phyloP scores from a whole-genome alignment of 129 eudicot species.

The Helianthus annuus region HanXRQr2.0-SUNRISE NC_035436.2:171980491-171980990 shows the following conservation, averaged over 20 bases:
- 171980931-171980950: not conserved
- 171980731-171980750: not conserved
- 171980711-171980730: not conserved
- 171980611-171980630: constrained; percentile 69
- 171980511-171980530: not conserved
- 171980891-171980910: not conserved
- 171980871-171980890: not conserved
- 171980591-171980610: constrained; percentile 40
- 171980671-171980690: constrained; percentile 81
- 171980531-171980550: not conserved
- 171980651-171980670: constrained; percentile 67
- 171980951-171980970: not conserved
- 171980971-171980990: too few relatives aligned
- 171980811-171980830: constrained; percentile 76
- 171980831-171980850: constrained; percentile 24
- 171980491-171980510: not conserved
- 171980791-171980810: constrained; percentile 95
- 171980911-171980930: too few relatives aligned
- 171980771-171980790: constrained; percentile 90
- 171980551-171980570: constrained; percentile 67
- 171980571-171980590: constrained; percentile 34
- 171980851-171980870: not conserved
- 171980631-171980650: constrained; percentile 78
- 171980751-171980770: constrained; percentile 78
- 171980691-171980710: constrained; percentile 14